Evolutionary conservation across 768 basidiomycete genomes (phyloP).

Genomic region (Xerocomus brunneocitrinus): DNA sequence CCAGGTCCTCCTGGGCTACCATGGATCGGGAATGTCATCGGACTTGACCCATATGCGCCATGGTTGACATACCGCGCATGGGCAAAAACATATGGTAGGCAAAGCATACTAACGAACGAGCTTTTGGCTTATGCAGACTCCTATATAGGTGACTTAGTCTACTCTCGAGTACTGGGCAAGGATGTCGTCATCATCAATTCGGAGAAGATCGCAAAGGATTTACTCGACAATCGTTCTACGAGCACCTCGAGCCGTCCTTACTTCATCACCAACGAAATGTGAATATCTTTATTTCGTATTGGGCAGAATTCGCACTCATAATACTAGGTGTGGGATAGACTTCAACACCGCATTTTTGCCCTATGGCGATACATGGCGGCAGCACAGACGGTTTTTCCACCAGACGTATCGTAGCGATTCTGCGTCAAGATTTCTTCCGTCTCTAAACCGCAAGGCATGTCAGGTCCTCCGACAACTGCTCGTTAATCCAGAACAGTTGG

Average conservation of each 20-base stretch:
- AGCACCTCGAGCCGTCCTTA: slow-evolving; percentile 48
- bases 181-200: slow-evolving; percentile 8
- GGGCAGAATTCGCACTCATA: background rate
- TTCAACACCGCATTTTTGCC: slow-evolving; percentile 18
- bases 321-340: slow-evolving; percentile 9
- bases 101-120: background rate
- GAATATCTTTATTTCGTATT: background rate
- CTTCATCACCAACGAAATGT: slow-evolving; percentile 15
- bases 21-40: background rate
- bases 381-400: slow-evolving; percentile 24
- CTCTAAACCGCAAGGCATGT: slow-evolving; percentile 22
- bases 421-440: slow-evolving; percentile 21
- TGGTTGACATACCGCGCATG: slow-evolving; percentile 1
- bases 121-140: background rate
- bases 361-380: slow-evolving; percentile 28
- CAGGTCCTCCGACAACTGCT: slow-evolving; percentile 29
- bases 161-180: background rate
- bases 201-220: slow-evolving; percentile 5
- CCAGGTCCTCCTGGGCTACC: slow-evolving; percentile 1
- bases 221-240: slow-evolving; percentile 35
- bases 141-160: slow-evolving; percentile 4
- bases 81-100: slow-evolving; percentile 6
- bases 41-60: background rate
- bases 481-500: slow-evolving; percentile 27
- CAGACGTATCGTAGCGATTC: slow-evolving; percentile 16